These are phyloP conservation scores for Hysterium pulicare DNA, from an alignment of 2,329 filamentous ascomycete species.

Conservation along the genomic window DNA sequence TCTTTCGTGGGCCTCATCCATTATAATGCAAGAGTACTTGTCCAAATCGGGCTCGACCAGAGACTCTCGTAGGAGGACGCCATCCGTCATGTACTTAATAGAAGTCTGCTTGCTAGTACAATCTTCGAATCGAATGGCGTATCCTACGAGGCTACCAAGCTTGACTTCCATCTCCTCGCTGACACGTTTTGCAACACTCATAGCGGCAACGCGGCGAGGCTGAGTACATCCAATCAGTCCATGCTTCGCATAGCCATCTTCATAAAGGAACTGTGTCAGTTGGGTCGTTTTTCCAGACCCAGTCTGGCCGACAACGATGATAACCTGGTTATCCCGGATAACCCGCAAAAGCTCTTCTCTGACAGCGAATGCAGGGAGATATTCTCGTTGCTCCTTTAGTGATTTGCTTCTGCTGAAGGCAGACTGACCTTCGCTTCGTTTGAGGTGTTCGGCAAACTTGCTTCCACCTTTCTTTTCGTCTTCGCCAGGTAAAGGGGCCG, in stretches of 20 bases:
- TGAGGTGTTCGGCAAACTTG: slow-evolving; percentile 89
- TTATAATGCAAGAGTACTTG: slow-evolving; percentile 96
- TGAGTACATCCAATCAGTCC: slow-evolving; percentile 97
- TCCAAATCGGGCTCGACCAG: slow-evolving; percentile 90
- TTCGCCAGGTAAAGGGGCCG: slow-evolving; percentile 70
- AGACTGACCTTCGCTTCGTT: slow-evolving; percentile 78
- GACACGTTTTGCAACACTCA: slow-evolving; percentile 98
- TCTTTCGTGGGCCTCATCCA: slow-evolving; percentile 98
- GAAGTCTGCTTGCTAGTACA: slow-evolving; percentile 92
- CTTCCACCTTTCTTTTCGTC: slow-evolving; percentile 63
- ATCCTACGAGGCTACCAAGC: slow-evolving; percentile 83
- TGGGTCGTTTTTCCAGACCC: slow-evolving; percentile 98
- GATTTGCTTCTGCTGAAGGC: slow-evolving; percentile 92
- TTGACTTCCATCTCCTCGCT: slow-evolving; percentile 97
- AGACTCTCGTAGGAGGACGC: slow-evolving; percentile 88
- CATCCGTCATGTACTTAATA: slow-evolving; percentile 99
- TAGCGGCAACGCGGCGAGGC: slow-evolving; percentile 91
- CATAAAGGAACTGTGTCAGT: slow-evolving; percentile 90
- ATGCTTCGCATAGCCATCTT: slow-evolving; percentile 84
- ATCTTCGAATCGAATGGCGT: slow-evolving; percentile 97
- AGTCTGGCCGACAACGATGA: slow-evolving; percentile 95
- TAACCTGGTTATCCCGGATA: slow-evolving; percentile 93
- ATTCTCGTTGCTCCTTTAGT: slow-evolving; percentile 86
- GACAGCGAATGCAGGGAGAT: slow-evolving; percentile 90
- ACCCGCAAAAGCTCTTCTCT: slow-evolving; percentile 88